Evolutionary conservation across 2,329 filamentous ascomycete genomes (phyloP).

Genomic region (Chrysoporthe austroafricana): DNA sequence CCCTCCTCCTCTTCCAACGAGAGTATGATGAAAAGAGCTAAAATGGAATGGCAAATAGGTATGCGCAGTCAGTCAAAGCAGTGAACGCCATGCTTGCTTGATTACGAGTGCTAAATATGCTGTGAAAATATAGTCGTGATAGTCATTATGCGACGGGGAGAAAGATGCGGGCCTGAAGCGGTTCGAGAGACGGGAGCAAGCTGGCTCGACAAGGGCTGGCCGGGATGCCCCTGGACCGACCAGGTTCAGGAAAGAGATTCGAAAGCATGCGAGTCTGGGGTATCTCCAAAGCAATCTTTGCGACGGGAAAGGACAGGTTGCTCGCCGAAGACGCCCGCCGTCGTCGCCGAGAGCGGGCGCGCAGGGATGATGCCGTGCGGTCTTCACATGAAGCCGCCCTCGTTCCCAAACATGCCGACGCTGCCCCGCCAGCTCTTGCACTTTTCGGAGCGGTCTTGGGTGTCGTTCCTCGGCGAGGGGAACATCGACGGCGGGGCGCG

Average conservation of each 20-base stretch:
- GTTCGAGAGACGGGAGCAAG: background rate
- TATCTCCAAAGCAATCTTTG: background rate
- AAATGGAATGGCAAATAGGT: slow-evolving; percentile 6
- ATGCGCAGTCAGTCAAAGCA: slow-evolving; percentile 17
- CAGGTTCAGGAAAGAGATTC: background rate
- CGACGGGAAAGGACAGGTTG: background rate
- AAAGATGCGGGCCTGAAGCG: background rate
- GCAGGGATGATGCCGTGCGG: background rate
- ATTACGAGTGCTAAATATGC: slow-evolving; percentile 12
- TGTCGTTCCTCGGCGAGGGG: slow-evolving; percentile 32
- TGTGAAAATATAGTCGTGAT: slow-evolving; percentile 9
- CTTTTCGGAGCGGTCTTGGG: slow-evolving; percentile 47
- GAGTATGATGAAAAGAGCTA: background rate
- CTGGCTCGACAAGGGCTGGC: background rate
- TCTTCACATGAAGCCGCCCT: slow-evolving; percentile 58
- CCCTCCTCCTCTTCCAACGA: too few species aligned
- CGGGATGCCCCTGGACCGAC: background rate
- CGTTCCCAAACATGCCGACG: slow-evolving; percentile 56
- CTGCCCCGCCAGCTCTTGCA: slow-evolving; percentile 60
- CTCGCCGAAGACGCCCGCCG: background rate
- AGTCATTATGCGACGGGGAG: slow-evolving; percentile 12
- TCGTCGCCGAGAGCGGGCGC: background rate
- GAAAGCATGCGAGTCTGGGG: background rate
- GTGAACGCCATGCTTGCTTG: slow-evolving; percentile 17
- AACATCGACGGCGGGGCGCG: slow-evolving; percentile 38